These are phyloP conservation scores for Nicotiana tabacum DNA, from an alignment of 257 asterid species.

Conservation along the genomic window DNA sequence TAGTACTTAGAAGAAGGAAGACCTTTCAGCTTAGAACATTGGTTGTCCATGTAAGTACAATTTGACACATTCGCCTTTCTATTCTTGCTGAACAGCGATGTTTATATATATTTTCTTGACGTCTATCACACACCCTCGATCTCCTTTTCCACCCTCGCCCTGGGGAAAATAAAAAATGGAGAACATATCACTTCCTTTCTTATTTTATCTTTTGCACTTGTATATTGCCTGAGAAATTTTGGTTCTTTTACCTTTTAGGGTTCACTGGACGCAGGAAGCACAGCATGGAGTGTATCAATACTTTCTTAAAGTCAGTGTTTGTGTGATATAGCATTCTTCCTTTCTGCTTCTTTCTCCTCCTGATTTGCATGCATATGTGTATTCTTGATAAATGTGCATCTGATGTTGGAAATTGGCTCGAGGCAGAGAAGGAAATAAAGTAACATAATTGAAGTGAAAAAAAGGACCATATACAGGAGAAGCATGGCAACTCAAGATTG, in stretches of 20 bases:
- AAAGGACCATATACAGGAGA: not conserved
- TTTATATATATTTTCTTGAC: not conserved
- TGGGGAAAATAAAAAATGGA: not conserved
- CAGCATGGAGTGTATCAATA: slow-evolving; percentile 83
- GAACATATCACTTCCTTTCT: slow-evolving; percentile 7
- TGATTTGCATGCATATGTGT: not conserved
- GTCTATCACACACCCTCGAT: not conserved
- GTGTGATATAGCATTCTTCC: not conserved
- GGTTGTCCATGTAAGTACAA: not conserved
- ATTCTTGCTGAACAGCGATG: not conserved
- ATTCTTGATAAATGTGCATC: not conserved
- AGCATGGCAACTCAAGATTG: not conserved
- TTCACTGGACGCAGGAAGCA: slow-evolving; percentile 53
- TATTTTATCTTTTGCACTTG: slow-evolving; percentile 1
- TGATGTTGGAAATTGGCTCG: not conserved
- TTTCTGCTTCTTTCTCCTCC: not conserved
- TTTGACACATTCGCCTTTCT: not conserved
- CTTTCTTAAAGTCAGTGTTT: slow-evolving; percentile 65
- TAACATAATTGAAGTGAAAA: not conserved
- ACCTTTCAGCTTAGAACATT: not conserved
- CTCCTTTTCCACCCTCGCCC: not conserved
- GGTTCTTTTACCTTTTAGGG: slow-evolving; percentile 35
- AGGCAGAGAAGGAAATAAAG: not conserved
- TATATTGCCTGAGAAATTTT: not conserved
- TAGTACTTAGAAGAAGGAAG: not conserved